These are phyloP conservation scores for Spergularia marina DNA, from an alignment of 148 eudicot species.

Conservation along the genomic window DNA sequence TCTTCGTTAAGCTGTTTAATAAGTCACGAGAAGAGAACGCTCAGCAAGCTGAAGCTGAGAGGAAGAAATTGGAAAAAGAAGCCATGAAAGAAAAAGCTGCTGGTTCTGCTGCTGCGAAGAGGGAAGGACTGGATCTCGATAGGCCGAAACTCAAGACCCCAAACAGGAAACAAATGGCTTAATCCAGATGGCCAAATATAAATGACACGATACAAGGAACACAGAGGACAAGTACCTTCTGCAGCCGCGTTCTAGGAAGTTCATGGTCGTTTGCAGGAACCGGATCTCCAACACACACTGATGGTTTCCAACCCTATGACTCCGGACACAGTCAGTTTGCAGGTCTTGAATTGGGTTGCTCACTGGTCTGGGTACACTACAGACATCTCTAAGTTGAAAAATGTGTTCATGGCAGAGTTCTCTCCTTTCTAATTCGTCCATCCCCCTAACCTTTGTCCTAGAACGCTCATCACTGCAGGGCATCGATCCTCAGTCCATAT, in stretches of 20 bases:
- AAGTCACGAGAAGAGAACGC: slow-evolving; percentile 86
- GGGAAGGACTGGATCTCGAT: slow-evolving; percentile 49
- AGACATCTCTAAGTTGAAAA: background rate
- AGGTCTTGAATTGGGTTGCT: background rate
- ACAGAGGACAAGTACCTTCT: background rate
- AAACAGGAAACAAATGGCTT: slow-evolving; percentile 35
- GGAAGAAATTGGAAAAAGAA: slow-evolving; percentile 94
- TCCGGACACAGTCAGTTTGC: background rate
- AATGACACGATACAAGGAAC: background rate
- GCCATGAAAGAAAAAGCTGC: slow-evolving; percentile 80
- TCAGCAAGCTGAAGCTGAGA: slow-evolving; percentile 89
- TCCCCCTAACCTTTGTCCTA: background rate
- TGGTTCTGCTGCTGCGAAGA: slow-evolving; percentile 47
- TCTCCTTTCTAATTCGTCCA: background rate
- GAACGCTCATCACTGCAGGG: background rate
- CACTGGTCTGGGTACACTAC: background rate
- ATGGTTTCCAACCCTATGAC: background rate
- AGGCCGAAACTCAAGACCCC: slow-evolving; percentile 42
- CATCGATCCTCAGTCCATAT: background rate
- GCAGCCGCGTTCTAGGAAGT: background rate
- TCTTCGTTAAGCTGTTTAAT: slow-evolving; percentile 79
- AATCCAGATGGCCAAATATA: slow-evolving; percentile 19
- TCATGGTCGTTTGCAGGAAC: background rate
- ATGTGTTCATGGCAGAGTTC: slow-evolving; percentile 3
- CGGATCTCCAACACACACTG: background rate